Percentiles rank a stretch among this genome's conserved stretches.
Evolutionary conservation across 164 flowering plant genomes (phyloP).

Genomic region (Magnolia kwangsiensis): DNA sequence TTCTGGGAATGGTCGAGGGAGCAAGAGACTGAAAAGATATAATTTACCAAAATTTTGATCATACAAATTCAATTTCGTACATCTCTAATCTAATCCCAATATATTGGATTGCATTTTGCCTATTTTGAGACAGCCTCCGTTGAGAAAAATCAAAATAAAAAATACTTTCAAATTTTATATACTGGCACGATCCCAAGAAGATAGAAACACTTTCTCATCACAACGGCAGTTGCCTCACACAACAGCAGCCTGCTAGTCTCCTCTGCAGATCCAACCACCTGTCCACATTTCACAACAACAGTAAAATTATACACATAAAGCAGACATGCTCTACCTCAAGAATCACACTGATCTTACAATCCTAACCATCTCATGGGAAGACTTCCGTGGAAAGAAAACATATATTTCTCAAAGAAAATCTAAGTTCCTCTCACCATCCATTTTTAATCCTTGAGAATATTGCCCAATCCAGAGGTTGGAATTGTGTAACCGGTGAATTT

Average conservation of each 20-base stretch:
- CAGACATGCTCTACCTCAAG: neutral
- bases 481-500: neutral
- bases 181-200: conserved; percentile 84
- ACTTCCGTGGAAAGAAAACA: too few relatives aligned
- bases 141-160: neutral
- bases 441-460: neutral
- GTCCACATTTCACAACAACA: conserved; percentile 7
- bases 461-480: neutral
- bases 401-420: neutral
- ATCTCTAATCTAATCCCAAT: neutral
- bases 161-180: conserved; percentile 52
- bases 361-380: too few relatives aligned
- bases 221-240: conserved; percentile 87
- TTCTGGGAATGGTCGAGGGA: too few relatives aligned
- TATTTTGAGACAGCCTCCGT: neutral
- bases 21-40: too few relatives aligned
- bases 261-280: conserved; percentile 85
- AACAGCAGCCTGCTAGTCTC: conserved; percentile 80
- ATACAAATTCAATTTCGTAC: neutral
- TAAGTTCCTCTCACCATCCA: neutral
- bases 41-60: too few relatives aligned
- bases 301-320: neutral
- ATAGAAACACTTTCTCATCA: conserved; percentile 83
- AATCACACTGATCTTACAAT: too few relatives aligned
- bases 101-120: neutral